phyloP scores from a whole-genome alignment of 495 filamentous ascomycete species.

The Penicillium herquei region DNA sequence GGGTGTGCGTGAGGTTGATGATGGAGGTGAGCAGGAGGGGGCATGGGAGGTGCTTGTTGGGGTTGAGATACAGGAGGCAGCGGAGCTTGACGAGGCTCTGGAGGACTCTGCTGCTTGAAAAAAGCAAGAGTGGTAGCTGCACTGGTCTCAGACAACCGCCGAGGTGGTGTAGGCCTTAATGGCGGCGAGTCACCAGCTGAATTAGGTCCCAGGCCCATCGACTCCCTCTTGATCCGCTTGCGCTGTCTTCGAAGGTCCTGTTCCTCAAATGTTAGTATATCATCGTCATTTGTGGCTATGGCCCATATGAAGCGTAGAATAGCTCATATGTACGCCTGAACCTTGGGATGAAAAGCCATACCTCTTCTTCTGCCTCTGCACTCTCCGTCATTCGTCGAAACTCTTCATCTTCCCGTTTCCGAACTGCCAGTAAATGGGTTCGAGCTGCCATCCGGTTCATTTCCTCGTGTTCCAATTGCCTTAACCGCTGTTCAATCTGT shows the following conservation, averaged over 20 bases:
- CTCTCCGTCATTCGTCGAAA: slow-evolving; percentile 47
- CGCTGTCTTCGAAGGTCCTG: slow-evolving; percentile 48
- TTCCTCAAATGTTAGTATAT: slow-evolving; percentile 7
- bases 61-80: slow-evolving; percentile 33
- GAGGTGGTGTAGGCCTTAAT: slow-evolving; percentile 41
- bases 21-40: slow-evolving; percentile 22
- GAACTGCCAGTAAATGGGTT: slow-evolving; percentile 41
- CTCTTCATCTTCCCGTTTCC: slow-evolving; percentile 50
- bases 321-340: not conserved
- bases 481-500: slow-evolving; percentile 44
- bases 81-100: slow-evolving; percentile 41
- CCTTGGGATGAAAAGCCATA: slow-evolving; percentile 22
- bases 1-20: slow-evolving; percentile 19
- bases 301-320: not conserved
- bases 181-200: slow-evolving; percentile 41
- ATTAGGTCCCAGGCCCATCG: slow-evolving; percentile 44
- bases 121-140: slow-evolving; percentile 52
- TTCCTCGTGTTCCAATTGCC: slow-evolving; percentile 50
- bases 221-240: slow-evolving; percentile 47
- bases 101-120: slow-evolving; percentile 49
- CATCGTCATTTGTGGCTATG: not conserved
- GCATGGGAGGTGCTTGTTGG: slow-evolving; percentile 21
- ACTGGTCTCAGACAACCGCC: slow-evolving; percentile 48
- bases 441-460: slow-evolving; percentile 44
- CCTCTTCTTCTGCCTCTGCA: slow-evolving; percentile 50